A percentile compares a stretch with the other conserved stretches of the same genome.
Evolutionary conservation across 805 yeast species (phyloP).

Genomic region (Candida tibetensis): DNA sequence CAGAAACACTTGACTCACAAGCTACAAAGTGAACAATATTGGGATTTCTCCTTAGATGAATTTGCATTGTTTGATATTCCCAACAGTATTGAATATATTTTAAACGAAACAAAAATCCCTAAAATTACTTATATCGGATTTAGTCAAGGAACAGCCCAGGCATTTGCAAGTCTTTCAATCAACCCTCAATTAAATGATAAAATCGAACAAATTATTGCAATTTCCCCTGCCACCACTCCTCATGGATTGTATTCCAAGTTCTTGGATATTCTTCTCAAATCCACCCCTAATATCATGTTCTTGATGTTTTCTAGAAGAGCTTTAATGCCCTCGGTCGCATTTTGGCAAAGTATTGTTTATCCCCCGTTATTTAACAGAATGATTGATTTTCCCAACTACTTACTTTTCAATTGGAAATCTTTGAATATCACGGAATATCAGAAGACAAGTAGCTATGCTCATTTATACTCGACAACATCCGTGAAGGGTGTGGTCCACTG

Average conservation of each 20-base stretch:
- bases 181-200: conserved; percentile 60
- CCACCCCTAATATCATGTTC: conserved; percentile 72
- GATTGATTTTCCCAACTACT: conserved; percentile 66
- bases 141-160: conserved; percentile 93
- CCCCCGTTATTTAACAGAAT: conserved; percentile 71
- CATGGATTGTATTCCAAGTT: conserved; percentile 75
- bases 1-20: conserved; percentile 59
- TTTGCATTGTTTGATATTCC: conserved; percentile 91
- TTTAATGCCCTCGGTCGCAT: conserved; percentile 69
- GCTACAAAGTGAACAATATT: conserved; percentile 50
- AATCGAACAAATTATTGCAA: conserved; percentile 63
- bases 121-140: conserved; percentile 78
- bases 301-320: conserved; percentile 71
- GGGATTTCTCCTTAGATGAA: conserved; percentile 92
- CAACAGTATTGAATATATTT: conserved; percentile 69
- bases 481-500: conserved; percentile 39
- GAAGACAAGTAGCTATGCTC: conserved; percentile 78
- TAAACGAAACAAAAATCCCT: conserved; percentile 41
- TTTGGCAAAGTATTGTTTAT: conserved; percentile 77
- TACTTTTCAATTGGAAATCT: conserved; percentile 80
- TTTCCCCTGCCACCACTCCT: conserved; percentile 94
- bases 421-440: conserved; percentile 67
- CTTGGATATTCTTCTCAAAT: conserved; percentile 68
- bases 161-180: conserved; percentile 74
- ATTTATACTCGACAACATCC: conserved; percentile 85